These are phyloP conservation scores for Edaphochlamys debaryana DNA, from an alignment of 139 green algal genomes.

Conservation along the genomic window DNA sequence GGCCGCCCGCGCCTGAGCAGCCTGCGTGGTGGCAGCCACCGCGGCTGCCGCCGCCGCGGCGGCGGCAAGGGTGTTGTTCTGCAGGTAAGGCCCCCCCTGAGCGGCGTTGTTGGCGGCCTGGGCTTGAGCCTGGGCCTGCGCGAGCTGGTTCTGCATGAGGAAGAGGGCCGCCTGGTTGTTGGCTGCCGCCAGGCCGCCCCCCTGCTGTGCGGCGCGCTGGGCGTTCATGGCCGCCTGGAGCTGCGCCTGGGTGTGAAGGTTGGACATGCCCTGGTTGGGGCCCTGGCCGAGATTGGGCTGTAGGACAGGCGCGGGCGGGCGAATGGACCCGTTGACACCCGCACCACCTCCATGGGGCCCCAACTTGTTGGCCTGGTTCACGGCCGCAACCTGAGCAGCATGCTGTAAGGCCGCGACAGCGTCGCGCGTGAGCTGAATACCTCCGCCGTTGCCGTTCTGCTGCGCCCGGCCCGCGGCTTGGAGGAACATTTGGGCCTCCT, in stretches of 20 bases:
- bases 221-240: constrained; percentile 41
- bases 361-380: constrained; percentile 35
- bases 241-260: constrained; percentile 37
- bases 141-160: constrained; percentile 40
- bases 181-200: background rate
- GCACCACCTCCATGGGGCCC: background rate
- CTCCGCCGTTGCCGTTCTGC: background rate
- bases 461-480: constrained; percentile 7
- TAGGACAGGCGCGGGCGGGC: background rate
- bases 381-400: constrained; percentile 22
- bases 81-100: constrained; percentile 26
- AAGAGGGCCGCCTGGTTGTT: constrained; percentile 34
- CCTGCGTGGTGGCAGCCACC: constrained; percentile 32
- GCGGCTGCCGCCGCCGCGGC: constrained; percentile 27
- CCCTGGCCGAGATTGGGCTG: background rate
- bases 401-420: constrained; percentile 35
- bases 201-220: constrained; percentile 14
- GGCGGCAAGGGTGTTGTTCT: constrained; percentile 39
- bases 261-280: constrained; percentile 16
- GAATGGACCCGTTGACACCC: constrained; percentile 7
- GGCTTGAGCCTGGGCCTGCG: constrained; percentile 17
- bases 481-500: constrained; percentile 39
- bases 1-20: constrained; percentile 15
- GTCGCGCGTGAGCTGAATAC: constrained; percentile 7
- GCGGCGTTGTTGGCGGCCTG: constrained; percentile 22